Evolutionary conservation across 106 monocot genomes (phyloP).

Genomic region (Dendrobium chrysotoxum): DNA sequence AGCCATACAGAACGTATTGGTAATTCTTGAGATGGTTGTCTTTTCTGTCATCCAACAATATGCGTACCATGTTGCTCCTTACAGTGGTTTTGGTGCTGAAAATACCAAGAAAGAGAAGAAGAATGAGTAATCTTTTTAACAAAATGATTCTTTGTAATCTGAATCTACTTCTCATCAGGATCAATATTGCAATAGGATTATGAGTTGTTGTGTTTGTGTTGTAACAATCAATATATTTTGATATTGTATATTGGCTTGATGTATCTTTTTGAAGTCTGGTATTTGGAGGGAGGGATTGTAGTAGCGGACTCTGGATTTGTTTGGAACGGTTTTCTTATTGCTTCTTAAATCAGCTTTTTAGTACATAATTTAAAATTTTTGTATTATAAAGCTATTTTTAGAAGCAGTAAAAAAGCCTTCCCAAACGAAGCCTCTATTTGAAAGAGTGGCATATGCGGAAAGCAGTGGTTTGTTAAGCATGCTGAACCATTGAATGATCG

Average conservation of each 20-base stretch:
- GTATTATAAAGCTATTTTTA: no score
- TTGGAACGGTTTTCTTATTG: no score
- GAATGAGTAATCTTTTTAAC: slow-evolving; percentile 30
- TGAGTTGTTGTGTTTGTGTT: neutral
- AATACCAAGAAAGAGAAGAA: slow-evolving; percentile 57
- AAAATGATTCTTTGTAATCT: no score
- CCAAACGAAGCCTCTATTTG: no score
- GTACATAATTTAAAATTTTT: no score
- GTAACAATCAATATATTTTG: neutral
- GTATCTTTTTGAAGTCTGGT: neutral
- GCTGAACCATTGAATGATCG: no score
- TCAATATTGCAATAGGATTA: neutral
- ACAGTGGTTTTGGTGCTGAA: slow-evolving; percentile 46
- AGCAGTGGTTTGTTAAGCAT: no score
- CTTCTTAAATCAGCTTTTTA: no score
- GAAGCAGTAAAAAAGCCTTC: no score
- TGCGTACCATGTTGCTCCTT: slow-evolving; percentile 72
- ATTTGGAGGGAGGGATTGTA: neutral
- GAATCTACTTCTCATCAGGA: neutral
- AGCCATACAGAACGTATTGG: slow-evolving; percentile 81
- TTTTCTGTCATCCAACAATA: slow-evolving; percentile 90
- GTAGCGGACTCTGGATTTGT: no score
- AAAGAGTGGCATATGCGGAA: neutral
- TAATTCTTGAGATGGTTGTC: slow-evolving; percentile 84
- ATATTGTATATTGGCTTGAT: neutral